Evolutionary conservation across 176 grass and related monocot species (phyloP).

Genomic region (Oryza meridionalis): DNA sequence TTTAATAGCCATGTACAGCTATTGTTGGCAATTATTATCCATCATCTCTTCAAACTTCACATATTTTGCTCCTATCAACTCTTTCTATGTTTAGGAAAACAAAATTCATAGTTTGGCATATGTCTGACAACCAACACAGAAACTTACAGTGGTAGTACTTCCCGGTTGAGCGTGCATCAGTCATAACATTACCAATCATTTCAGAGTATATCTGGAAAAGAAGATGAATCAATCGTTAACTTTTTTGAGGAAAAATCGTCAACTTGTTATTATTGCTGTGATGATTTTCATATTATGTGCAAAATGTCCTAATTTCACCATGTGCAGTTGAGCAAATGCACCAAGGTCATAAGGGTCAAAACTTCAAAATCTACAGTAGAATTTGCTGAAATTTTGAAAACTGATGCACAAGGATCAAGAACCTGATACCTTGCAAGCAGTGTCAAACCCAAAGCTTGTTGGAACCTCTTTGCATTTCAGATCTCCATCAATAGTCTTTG

Average conservation of each 20-base stretch:
- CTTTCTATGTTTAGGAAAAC: neutral
- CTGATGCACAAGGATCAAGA: constrained; percentile 19
- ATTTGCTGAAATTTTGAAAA: neutral
- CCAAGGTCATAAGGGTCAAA: neutral
- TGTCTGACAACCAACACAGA: neutral
- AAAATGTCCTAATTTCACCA: neutral
- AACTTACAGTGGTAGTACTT: constrained; percentile 99
- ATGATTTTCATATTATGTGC: neutral
- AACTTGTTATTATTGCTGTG: neutral
- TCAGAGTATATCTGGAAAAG: constrained; percentile 90
- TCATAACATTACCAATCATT: constrained; percentile 99
- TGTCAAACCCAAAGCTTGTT: constrained; percentile 99
- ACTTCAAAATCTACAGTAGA: neutral
- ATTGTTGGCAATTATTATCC: neutral
- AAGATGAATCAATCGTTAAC: neutral
- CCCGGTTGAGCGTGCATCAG: constrained; percentile 92
- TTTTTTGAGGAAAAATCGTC: neutral
- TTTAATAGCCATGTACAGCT: neutral
- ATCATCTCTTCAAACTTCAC: neutral
- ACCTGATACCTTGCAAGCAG: constrained; percentile 82
- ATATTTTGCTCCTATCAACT: neutral
- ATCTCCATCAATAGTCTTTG: constrained; percentile 98
- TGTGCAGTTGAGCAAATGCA: neutral
- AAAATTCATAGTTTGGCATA: neutral
- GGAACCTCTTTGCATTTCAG: constrained; percentile 97